Base-by-base conservation (phyloP, 352 stramenopile genomes). In the Saprolegnia diclina region DNA sequence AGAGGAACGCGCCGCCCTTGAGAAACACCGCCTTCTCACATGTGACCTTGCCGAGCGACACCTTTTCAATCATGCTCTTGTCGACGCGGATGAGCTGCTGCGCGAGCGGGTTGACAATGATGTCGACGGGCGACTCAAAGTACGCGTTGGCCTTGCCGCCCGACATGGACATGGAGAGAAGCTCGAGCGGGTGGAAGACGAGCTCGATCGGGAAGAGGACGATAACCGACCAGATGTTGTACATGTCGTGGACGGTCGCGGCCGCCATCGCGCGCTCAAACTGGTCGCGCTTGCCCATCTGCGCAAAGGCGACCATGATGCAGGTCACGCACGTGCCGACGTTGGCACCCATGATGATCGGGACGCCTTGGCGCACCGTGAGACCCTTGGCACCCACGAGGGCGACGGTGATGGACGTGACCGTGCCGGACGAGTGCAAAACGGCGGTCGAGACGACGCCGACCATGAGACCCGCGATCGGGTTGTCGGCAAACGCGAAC, bases 281-380 rank as follows among this genome's bases (percentile, higher is more conserved):
- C 37, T 85, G 73, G n/a, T 65, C 76, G 26, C 74, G 74, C 71
- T 95, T 79, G 64, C 77, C 79, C 57, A 97, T 87, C 46, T 96
- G 88, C 29, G 82, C 89, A 69, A 96, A 91, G 21, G 89, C 82
- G 40, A 97, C 88, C 74, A 97, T 96, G 55, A 90, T 95, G 67
- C 89, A 95, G 44, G 88, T 96, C 32, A 97, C 87, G 45, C 85
- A 89, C 4, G 86, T 94, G 53, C 90, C 91, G 59, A 92, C 88
- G 76, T 97, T 97, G 50, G 91, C 88, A 19, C 91, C 91, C 85
- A 97, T 96, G 67, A 97, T 81, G 69, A 97, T 89, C 64, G 88
- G 95, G 65, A 97, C 92, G 21, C 77, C 91, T 65, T 89, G 77
- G 4, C 87, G 77, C 53, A 96, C 89, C 13, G 79, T 79, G 67